Evolutionary conservation across 2,329 filamentous ascomycete genomes (phyloP).

Genomic region (Onygenales sp.): DNA sequence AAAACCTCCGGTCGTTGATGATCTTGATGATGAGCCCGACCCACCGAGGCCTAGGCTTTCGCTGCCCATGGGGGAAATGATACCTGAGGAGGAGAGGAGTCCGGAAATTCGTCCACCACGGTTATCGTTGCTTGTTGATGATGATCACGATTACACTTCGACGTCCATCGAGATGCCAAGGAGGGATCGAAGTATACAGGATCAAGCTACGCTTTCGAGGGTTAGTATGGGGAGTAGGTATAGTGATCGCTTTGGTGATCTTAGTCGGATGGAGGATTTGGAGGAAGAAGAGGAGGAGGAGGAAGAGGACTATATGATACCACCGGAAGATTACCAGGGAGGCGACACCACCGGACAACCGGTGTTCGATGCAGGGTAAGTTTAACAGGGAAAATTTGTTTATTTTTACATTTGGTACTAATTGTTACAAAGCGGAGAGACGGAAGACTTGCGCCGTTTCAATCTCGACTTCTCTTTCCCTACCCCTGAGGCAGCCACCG

Average conservation of each 20-base stretch:
- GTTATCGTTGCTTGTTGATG: constrained; percentile 34
- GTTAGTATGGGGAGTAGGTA: constrained; percentile 35
- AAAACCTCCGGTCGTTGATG: constrained; percentile 28
- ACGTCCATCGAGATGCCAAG: constrained; percentile 35
- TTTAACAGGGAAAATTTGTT: not conserved
- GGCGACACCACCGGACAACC: constrained; percentile 27
- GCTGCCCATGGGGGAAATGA: constrained; percentile 36
- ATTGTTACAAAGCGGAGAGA: constrained; percentile 30
- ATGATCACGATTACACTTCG: constrained; percentile 36
- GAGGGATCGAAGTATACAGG: constrained; percentile 28
- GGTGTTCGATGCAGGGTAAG: constrained; percentile 31
- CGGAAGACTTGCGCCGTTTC: constrained; percentile 33
- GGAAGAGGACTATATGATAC: constrained; percentile 21
- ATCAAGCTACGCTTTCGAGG: constrained; percentile 29
- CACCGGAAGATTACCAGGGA: constrained; percentile 12
- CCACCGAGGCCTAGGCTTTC: constrained; percentile 32
- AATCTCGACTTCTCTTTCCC: constrained; percentile 33
- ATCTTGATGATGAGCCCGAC: constrained; percentile 39
- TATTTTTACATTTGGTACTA: not conserved
- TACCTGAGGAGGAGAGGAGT: constrained; percentile 32
- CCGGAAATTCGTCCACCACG: constrained; percentile 28
- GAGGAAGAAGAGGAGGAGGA: constrained; percentile 32
- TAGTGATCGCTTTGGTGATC: constrained; percentile 43
- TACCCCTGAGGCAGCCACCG: constrained; percentile 23
- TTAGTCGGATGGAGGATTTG: constrained; percentile 36